Percentiles rank a stretch among this genome's conserved stretches.
Conservation (phyloP, 2,329 filamentous ascomycete species). For the Blumeriella jaapii region DNA sequence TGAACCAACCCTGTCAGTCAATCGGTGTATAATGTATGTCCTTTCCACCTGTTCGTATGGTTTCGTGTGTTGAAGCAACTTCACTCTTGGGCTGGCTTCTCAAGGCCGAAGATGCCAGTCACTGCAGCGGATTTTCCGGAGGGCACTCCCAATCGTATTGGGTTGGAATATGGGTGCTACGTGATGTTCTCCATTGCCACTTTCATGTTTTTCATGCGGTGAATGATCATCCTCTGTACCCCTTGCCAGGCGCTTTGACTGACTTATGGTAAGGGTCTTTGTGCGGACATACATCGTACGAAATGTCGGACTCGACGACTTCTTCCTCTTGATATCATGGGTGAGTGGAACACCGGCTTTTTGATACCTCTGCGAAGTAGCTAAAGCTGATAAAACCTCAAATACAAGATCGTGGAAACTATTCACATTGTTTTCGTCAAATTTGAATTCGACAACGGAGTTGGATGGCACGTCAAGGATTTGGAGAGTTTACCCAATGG, state of each 20-base stretch:
- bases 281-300: background rate
- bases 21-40: too few species aligned
- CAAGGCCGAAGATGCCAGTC: background rate
- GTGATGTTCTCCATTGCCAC: background rate
- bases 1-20: too few species aligned
- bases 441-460: constrained; percentile 7
- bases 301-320: constrained; percentile 3
- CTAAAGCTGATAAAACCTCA: background rate
- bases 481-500: constrained; percentile 5
- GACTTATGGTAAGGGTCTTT: background rate
- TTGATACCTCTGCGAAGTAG: too few species aligned
- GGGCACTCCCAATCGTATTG: constrained; percentile 1
- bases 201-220: background rate
- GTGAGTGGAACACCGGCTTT: too few species aligned
- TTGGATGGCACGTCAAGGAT: constrained; percentile 8
- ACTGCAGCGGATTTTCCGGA: background rate
- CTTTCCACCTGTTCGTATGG: background rate
- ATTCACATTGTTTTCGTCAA: constrained; percentile 4
- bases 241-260: too few species aligned
- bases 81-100: background rate
- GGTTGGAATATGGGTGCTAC: constrained; percentile 2
- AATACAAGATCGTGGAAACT: background rate
- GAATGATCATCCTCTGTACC: too few species aligned
- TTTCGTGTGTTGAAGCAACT: background rate
- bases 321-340: background rate